Percentiles rank a stretch among this genome's conserved stretches.
Conservation (phyloP, 345 rosid genomes). For the Toxicodendron radicans region DNA sequence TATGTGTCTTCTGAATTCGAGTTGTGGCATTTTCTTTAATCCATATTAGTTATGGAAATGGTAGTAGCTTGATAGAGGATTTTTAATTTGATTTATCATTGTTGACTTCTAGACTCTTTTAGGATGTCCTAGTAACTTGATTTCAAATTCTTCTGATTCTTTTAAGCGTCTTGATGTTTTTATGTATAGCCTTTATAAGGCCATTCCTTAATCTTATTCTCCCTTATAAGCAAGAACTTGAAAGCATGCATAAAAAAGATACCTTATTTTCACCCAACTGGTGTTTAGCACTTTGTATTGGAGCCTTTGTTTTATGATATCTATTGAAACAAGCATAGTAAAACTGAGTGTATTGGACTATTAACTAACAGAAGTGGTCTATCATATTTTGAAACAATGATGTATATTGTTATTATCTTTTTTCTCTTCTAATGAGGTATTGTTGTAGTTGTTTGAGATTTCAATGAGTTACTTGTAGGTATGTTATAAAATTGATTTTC, state of each 20-base stretch:
- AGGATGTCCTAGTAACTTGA: too few species aligned
- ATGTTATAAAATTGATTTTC: neutral
- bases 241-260: neutral
- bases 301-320: neutral
- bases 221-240: neutral
- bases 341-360: neutral
- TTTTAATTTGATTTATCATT: too few species aligned
- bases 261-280: neutral
- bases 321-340: neutral
- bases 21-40: too few species aligned
- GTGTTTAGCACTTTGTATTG: neutral
- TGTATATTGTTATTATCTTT: neutral
- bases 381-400: neutral
- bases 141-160: too few species aligned
- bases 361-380: neutral
- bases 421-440: neutral
- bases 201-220: neutral
- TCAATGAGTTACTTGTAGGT: neutral
- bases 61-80: too few species aligned
- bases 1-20: too few species aligned
- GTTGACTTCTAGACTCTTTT: too few species aligned
- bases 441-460: constrained; percentile 4
- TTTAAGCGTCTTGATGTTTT: too few species aligned
- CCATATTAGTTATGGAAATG: too few species aligned
- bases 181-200: neutral